Evolutionary conservation across 768 basidiomycete species (phyloP), one percentile per base, ranked within the genome.

Genomic region (Daedalea quercina): DNA sequence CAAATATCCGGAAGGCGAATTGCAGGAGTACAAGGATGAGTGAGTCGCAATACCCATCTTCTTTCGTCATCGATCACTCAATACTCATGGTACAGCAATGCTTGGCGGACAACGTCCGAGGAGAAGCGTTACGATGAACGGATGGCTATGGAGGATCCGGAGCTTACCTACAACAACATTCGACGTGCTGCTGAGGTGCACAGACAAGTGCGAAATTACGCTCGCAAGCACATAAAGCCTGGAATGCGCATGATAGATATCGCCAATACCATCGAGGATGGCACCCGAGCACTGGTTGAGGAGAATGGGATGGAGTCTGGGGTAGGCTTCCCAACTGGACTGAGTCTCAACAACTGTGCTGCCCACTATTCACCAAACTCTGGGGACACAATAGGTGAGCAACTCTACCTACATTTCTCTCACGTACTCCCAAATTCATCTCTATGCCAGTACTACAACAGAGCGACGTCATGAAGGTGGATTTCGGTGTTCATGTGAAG

Each of bases 341-440:
- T 98, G 57, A 94, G 86, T 69, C 68, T 93, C 59, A 99, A 99
- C 67, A 76, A 96, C 63, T 93, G 92, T 58, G 96, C 96, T 0
- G 96, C 96, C 15, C 96, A 99, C 70, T 99, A 90, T 67, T 86
- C 90, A 3, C 95, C 95, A 9, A 99, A 99, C 67, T 84, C 94
- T 4, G 91, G 92, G 33, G 94, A 95, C 69, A 93, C 81, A 2
- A 80, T 67, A 51, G 78, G 93, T 94, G 60, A 55, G 82, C 71
- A 31, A 4, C 28, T 31, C 11, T 11, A 4, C 28, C 11, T 31
- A 31, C 28, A 31, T 31, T 46, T 22, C 22, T 42, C 33, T 58
- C 34, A 23, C 17, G 19, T 50, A 55, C 37, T 56, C 23, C 6
- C 52, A 22, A 20, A 43, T 34, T 6, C 28, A 11, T 31, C 11